A percentile compares a stretch with the other conserved stretches of the same genome.
Conservation (phyloP, 78 protist genomes). For the Dictyostelium intermedium region DNA sequence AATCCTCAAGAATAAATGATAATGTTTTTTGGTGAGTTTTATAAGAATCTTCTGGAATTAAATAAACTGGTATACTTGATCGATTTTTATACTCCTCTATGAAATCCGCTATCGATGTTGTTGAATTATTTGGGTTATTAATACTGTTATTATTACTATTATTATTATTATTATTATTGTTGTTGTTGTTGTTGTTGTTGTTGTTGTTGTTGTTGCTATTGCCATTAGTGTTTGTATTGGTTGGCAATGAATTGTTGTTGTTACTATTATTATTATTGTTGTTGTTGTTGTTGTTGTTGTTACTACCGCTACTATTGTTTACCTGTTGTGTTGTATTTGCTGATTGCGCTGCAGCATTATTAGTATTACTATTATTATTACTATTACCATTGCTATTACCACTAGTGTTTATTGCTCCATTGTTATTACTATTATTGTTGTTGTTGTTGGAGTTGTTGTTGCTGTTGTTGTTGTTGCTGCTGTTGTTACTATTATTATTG, state of each 20-base stretch:
- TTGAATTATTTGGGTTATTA: neutral
- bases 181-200: no score
- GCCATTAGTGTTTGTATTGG: neutral
- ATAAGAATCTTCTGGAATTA: slow-evolving; percentile 64
- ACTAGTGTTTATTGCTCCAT: neutral
- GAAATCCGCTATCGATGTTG: neutral
- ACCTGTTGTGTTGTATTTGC: neutral
- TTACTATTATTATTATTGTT: no score
- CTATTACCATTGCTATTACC: neutral
- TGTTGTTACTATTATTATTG: neutral
- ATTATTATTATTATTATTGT: slow-evolving; percentile 10
- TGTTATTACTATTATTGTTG: neutral
- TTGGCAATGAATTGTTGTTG: neutral
- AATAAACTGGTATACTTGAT: slow-evolving; percentile 62
- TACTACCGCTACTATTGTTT: neutral
- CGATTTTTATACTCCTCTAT: slow-evolving; percentile 64
- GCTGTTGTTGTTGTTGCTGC: neutral
- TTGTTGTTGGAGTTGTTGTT: neutral
- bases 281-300: slow-evolving; percentile 1
- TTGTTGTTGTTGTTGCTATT: neutral
- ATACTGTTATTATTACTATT: neutral
- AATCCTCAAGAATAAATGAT: slow-evolving; percentile 41
- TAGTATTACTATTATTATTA: neutral
- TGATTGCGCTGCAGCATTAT: neutral
- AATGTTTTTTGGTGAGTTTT: slow-evolving; percentile 62